Base-by-base conservation (phyloP, 1,139 yeast species). In the Pichia sp. region DNA sequence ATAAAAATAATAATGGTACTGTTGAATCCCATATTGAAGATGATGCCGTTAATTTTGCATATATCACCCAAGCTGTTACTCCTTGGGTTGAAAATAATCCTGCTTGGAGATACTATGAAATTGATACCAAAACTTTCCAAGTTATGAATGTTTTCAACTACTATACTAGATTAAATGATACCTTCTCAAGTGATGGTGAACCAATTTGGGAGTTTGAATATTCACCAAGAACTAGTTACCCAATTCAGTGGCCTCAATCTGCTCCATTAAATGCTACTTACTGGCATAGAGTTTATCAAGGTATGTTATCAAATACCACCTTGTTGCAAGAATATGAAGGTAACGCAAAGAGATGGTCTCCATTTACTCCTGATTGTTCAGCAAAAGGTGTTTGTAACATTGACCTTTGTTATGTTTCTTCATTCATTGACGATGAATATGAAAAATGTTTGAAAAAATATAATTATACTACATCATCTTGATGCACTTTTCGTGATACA, bases 101-200 rank as follows among this genome's bases (percentile, higher is more conserved):
- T 16, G 72, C 81, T 27, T 82, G 86, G 84, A 72, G 85, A 60
- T 81, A 80, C 63, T 82, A 82, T 57, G 78, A 78, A 55, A 83
- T 82, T 38, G 87, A 82, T 59, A 67, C 75, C 25, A 66, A 74
- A 52, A 74, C 86, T 5, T 81, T 80, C 66, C 75, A 75, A 50
- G 68, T 82, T 48, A 69, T 80, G 69, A 77, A 82, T 55, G 69
- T 82, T 5, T 70, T 63, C 64, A 80, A 80, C 56, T 80, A 70
- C 62, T 80, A 69, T 62, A 68, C 79, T 28, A 63, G 65, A 46
- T 66, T 78, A 54, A 76, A 78, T 56, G 73, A 70, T 38, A 77
- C 82, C 7, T 75, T 71, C 46, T 68, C 69, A 47, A 69, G 68
- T 16, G 76, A 75, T 32, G 64, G 58, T 8, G 82, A 76, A 53